Evolutionary conservation across 2,329 filamentous ascomycete species (phyloP).

Genomic region (Macrophomina pseudophaseolina): DNA sequence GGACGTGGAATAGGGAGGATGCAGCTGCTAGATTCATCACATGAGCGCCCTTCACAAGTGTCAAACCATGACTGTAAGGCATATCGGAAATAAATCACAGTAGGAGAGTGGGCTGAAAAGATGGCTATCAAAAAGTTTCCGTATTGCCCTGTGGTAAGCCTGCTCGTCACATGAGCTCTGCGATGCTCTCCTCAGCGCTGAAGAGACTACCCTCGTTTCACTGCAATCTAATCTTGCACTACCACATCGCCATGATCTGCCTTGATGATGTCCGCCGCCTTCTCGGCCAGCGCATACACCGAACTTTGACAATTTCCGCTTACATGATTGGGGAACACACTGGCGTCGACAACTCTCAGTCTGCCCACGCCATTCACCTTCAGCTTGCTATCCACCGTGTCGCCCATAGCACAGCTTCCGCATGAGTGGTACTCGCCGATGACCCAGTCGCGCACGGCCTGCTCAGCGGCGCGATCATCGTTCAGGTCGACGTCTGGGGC

Average conservation of each 20-base stretch:
- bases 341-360: conserved; percentile 29
- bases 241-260: background rate
- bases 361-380: conserved; percentile 34
- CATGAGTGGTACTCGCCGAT: conserved; percentile 11
- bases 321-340: conserved; percentile 27
- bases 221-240: no score
- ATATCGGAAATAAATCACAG: no score
- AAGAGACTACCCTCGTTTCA: no score
- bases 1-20: no score
- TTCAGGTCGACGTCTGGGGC: conserved; percentile 25
- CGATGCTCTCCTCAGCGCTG: no score
- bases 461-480: conserved; percentile 27
- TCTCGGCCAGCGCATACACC: conserved; percentile 42
- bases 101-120: no score
- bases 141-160: no score
- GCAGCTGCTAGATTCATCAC: no score
- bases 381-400: conserved; percentile 37
- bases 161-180: no score
- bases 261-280: conserved; percentile 39
- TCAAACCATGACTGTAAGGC: no score
- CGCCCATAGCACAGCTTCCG: conserved; percentile 31
- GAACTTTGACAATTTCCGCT: conserved; percentile 34
- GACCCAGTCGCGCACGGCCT: background rate
- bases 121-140: no score
- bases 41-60: no score